Evolutionary conservation across 2,329 filamentous ascomycete genomes (phyloP).

Genomic region (Fusarium verrucosum): DNA sequence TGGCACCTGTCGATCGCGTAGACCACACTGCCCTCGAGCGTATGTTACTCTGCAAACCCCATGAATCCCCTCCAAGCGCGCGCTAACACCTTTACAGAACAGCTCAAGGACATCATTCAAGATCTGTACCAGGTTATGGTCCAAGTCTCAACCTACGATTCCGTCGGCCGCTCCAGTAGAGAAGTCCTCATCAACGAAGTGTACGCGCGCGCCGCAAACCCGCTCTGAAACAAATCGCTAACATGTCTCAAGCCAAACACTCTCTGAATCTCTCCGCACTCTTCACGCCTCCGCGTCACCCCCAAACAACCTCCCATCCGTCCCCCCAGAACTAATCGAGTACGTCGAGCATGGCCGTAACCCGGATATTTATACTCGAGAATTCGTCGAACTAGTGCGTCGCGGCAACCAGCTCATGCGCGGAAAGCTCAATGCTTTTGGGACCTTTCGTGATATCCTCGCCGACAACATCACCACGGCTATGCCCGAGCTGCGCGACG

Average conservation of each 20-base stretch:
- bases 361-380: conserved; percentile 77
- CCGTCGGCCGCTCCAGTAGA: conserved; percentile 58
- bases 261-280: conserved; percentile 52
- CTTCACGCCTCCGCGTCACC: conserved; percentile 54
- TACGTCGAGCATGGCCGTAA: conserved; percentile 78
- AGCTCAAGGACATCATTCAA: conserved; percentile 70
- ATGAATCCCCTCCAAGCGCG: background rate
- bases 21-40: conserved; percentile 54
- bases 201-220: conserved; percentile 42
- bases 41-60: conserved; percentile 29
- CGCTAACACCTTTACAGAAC: conserved; percentile 52
- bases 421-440: conserved; percentile 71
- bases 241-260: conserved; percentile 48
- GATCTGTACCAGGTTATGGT: conserved; percentile 72
- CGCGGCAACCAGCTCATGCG: conserved; percentile 72
- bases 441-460: conserved; percentile 68
- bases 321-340: conserved; percentile 70
- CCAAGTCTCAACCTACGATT: conserved; percentile 69
- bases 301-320: conserved; percentile 57
- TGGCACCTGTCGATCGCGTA: conserved; percentile 55
- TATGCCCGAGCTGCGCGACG: conserved; percentile 67
- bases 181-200: conserved; percentile 67
- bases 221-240: conserved; percentile 1
- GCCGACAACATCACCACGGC: conserved; percentile 66
- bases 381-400: conserved; percentile 75